A percentile compares a stretch with the other conserved stretches of the same genome.
Conservation (phyloP, 768 basidiomycete genomes). For the Agrocybe praecox region DNA sequence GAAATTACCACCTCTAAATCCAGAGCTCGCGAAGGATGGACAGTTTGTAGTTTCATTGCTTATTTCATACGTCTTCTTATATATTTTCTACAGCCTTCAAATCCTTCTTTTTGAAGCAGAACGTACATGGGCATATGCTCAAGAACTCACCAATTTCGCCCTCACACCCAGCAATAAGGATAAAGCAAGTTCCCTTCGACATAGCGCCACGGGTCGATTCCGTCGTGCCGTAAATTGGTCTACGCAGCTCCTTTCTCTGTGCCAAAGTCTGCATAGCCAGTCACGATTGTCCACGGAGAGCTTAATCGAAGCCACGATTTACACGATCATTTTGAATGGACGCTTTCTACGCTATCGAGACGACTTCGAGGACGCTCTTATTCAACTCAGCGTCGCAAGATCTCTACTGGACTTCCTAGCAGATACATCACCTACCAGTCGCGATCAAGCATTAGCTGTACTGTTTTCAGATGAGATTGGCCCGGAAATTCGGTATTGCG, state of each 20-base stretch:
- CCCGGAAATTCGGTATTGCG: conserved; percentile 90
- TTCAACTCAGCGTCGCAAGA: conserved; percentile 79
- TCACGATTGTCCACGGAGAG: conserved; percentile 57
- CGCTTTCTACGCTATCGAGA: conserved; percentile 78
- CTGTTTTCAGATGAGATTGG: conserved; percentile 86
- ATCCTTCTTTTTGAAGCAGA: conserved; percentile 89
- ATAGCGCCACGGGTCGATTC: conserved; percentile 79
- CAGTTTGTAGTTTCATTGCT: conserved; percentile 53
- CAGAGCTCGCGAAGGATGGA: conserved; percentile 78
- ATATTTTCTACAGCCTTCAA: conserved; percentile 57
- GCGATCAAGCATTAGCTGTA: conserved; percentile 86
- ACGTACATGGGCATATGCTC: conserved; percentile 89
- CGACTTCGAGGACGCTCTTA: conserved; percentile 74
- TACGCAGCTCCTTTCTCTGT: conserved; percentile 72
- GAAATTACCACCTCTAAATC: conserved; percentile 66
- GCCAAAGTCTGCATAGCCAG: conserved; percentile 60
- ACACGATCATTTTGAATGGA: conserved; percentile 82
- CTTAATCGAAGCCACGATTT: conserved; percentile 72
- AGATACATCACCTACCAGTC: conserved; percentile 62
- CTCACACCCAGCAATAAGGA: conserved; percentile 52
- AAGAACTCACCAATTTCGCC: conserved; percentile 65
- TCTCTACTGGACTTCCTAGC: conserved; percentile 72
- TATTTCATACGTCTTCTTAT: conserved; percentile 1
- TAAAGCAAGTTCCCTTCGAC: conserved; percentile 60
- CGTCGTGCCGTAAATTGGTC: conserved; percentile 81